Evolutionary conservation across 2,329 filamentous ascomycete species (phyloP), one percentile per base, ranked within the genome.

Genomic region (Aaosphaeria arxii): DNA sequence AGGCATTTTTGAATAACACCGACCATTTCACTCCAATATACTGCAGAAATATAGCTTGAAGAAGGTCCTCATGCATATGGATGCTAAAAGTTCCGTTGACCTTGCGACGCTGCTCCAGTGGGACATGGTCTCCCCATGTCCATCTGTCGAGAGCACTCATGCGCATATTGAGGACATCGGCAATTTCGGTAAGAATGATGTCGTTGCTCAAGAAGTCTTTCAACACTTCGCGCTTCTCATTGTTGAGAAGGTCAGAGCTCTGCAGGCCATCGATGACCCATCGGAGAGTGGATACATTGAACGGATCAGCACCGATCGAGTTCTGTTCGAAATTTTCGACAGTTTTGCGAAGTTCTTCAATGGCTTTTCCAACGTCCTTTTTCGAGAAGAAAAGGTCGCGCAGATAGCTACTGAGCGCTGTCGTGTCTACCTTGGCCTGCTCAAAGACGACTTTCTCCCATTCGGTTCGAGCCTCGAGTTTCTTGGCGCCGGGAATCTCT

Each of bases 221-320:
- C 6, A 67, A 52, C 5, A 58, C 59, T 35, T 63, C 59, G n/a
- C 65, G 57, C 47, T 71, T 69, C 24, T 66, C 64, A 29, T 67
- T 64, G 4, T 72, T 71, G 4, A 80, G 66, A 0, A 79, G 63
- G 32, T 77, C 75, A 0, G 74, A 75, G 3, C 63, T 56, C 24
- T 74, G 57, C 2, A 81, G 70, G 0, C 76, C 72, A 7, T 69
- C 49, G 7, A 78, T 74, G 7, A 70, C 61, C 70, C 69, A 73
- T 29, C 55, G 58, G 17, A 80, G 54, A 1, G 63, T 68, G 0
- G 13, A 2, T 0, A 56, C 40, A 36, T 56, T 62, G 60, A 80
- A 74, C 33, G 59, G 58, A 13, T 43, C 49, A 2, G 56, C 49
- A 24, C 41, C 40, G 29, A 48, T 50, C 30, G 67, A 42, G n/a